These are phyloP conservation scores for Exophiala alcalophila DNA, from an alignment of 2,329 filamentous ascomycete species.

Conservation along the genomic window DNA sequence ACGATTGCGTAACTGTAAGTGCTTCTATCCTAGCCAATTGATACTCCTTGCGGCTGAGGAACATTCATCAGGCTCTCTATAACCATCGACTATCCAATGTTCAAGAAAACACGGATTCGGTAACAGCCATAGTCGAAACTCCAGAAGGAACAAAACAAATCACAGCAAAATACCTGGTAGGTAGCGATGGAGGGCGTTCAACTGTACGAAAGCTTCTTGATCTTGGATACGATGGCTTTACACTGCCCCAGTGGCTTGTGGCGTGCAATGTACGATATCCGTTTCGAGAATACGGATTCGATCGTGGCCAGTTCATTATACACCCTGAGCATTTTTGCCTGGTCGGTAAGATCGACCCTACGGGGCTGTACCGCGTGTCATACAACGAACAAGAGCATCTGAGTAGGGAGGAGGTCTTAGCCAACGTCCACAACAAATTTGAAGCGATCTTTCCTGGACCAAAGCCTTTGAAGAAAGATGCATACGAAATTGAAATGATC, in stretches of 20 bases:
- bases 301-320: slow-evolving; percentile 50
- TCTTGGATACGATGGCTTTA: slow-evolving; percentile 35
- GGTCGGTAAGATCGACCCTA: slow-evolving; percentile 58
- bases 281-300: slow-evolving; percentile 37
- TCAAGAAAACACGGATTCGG: slow-evolving; percentile 3
- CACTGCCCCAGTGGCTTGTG: slow-evolving; percentile 32
- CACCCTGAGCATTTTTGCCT: slow-evolving; percentile 62
- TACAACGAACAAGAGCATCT: slow-evolving; percentile 59
- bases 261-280: slow-evolving; percentile 29
- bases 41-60: not conserved
- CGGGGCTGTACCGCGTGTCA: slow-evolving; percentile 61
- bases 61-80: slow-evolving; percentile 9
- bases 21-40: not conserved
- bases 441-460: slow-evolving; percentile 59
- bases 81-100: slow-evolving; percentile 10
- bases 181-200: slow-evolving; percentile 44
- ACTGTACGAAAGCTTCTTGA: slow-evolving; percentile 34
- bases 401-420: slow-evolving; percentile 53
- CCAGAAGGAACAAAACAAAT: slow-evolving; percentile 6
- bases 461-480: slow-evolving; percentile 44
- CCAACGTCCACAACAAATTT: slow-evolving; percentile 55
- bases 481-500: slow-evolving; percentile 57
- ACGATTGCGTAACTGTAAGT: slow-evolving; percentile 10
- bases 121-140: slow-evolving; percentile 10
- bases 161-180: slow-evolving; percentile 50